Conservation (phyloP, 2,329 filamentous ascomycete species). For the Herpotrichia juniperi region DNA sequence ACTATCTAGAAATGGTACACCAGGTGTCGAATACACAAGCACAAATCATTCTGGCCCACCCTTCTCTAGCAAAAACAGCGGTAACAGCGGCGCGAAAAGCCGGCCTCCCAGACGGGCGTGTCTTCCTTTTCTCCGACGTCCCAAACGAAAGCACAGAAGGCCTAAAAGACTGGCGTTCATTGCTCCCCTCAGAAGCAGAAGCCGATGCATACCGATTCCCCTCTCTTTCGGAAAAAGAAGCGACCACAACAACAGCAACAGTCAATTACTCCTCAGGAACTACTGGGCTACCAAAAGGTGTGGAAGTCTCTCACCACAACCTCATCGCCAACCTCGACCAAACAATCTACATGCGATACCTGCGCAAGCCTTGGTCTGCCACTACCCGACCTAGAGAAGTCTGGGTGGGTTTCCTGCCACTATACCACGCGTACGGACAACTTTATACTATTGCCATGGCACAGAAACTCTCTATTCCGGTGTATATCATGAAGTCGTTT, state of each 20-base stretch:
- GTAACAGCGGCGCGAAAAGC: conserved; percentile 34
- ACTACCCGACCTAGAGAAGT: conserved; percentile 52
- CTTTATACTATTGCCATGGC: conserved; percentile 50
- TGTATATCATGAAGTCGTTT: conserved; percentile 51
- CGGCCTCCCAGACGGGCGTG: conserved; percentile 32
- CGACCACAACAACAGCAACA: conserved; percentile 45
- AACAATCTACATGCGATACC: conserved; percentile 54
- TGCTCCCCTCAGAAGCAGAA: conserved; percentile 34
- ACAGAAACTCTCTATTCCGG: conserved; percentile 53
- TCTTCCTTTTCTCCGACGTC: conserved; percentile 42
- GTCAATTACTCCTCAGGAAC: conserved; percentile 61
- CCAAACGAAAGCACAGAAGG: conserved; percentile 28
- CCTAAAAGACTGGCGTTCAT: conserved; percentile 38
- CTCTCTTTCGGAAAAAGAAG: conserved; percentile 29
- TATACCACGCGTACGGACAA: conserved; percentile 56
- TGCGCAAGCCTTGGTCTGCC: conserved; percentile 47
- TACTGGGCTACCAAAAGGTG: conserved; percentile 59
- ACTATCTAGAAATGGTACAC: conserved; percentile 36
- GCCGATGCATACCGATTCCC: conserved; percentile 34
- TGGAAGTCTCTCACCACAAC: conserved; percentile 58
- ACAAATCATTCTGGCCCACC: conserved; percentile 39
- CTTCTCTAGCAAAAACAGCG: conserved; percentile 33
- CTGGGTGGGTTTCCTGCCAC: conserved; percentile 54
- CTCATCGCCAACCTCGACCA: conserved; percentile 59
- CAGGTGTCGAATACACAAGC: conserved; percentile 43